Conservation (phyloP, 2,329 filamentous ascomycete genomes). For the Periconia digitata region DNA sequence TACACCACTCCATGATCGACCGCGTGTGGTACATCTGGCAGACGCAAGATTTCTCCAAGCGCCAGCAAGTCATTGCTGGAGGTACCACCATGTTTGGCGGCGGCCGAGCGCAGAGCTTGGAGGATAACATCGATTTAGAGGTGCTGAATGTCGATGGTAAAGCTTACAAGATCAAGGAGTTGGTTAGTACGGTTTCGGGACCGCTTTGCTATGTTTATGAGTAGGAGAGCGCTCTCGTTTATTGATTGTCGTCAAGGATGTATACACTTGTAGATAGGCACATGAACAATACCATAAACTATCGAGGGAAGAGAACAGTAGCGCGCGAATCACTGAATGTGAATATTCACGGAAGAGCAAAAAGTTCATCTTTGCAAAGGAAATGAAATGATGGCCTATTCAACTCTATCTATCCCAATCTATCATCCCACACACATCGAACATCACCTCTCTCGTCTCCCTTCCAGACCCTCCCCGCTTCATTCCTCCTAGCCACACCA, state of each 20-base stretch:
- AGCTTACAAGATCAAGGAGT: conserved; percentile 43
- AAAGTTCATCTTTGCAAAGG: too few relatives aligned
- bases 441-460: conserved; percentile 29
- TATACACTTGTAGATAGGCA: too few relatives aligned
- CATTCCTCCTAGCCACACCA: conserved; percentile 25
- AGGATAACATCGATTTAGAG: conserved; percentile 44
- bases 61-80: conserved; percentile 45
- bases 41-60: conserved; percentile 43
- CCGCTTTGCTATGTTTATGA: conserved; percentile 53
- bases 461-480: conserved; percentile 23
- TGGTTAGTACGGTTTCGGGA: conserved; percentile 51
- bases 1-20: conserved; percentile 55
- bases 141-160: conserved; percentile 37
- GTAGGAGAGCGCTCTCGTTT: conserved; percentile 9
- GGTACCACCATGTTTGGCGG: conserved; percentile 48
- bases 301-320: too few relatives aligned
- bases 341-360: too few relatives aligned
- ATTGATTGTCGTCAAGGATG: not conserved
- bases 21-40: conserved; percentile 55
- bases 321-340: too few relatives aligned
- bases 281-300: too few relatives aligned
- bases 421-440: conserved; percentile 32
- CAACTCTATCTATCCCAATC: conserved; percentile 24
- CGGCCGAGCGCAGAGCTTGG: conserved; percentile 22
- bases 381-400: too few relatives aligned